Conservation (phyloP, 192 early-diverging fungal genomes). For the Coemansia sp. region DNA sequence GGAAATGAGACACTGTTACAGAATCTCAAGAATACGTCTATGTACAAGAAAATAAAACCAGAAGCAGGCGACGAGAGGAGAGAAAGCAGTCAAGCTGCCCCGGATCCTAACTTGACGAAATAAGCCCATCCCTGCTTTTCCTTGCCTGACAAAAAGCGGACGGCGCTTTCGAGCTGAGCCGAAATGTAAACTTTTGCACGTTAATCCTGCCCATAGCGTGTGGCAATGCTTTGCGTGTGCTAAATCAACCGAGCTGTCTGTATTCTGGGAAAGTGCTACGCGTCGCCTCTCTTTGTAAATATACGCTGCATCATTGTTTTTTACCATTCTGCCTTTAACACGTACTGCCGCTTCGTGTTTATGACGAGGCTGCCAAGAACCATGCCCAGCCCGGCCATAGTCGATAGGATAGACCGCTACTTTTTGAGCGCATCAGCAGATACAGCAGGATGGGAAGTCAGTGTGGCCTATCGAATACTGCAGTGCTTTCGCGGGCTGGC, state of each 20-base stretch:
- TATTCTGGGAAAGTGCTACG: neutral
- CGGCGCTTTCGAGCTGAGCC: neutral
- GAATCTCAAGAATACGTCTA: conserved; percentile 10
- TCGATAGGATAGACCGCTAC: conserved; percentile 1
- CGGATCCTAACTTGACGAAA: neutral
- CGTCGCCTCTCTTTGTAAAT: neutral
- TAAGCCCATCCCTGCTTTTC: neutral
- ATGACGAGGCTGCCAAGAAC: conserved; percentile 5
- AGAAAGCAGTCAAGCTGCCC: neutral
- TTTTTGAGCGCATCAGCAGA: neutral
- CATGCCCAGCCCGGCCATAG: neutral
- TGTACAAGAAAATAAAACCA: conserved; percentile 13
- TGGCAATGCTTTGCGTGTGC: neutral
- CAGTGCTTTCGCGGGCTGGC: conserved; percentile 33
- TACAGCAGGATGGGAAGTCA: conserved; percentile 10
- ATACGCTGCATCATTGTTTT: neutral
- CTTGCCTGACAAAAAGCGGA: neutral
- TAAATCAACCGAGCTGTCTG: too few relatives aligned
- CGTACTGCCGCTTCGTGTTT: neutral
- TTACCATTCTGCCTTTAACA: neutral
- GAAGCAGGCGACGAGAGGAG: conserved; percentile 4
- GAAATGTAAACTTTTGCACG: neutral
- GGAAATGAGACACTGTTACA: neutral
- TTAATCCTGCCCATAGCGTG: neutral
- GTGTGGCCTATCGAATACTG: conserved; percentile 28